These are phyloP conservation scores for Leccinum huronense DNA, from an alignment of 1,284 basidiomycete genomes.

Conservation along the genomic window DNA sequence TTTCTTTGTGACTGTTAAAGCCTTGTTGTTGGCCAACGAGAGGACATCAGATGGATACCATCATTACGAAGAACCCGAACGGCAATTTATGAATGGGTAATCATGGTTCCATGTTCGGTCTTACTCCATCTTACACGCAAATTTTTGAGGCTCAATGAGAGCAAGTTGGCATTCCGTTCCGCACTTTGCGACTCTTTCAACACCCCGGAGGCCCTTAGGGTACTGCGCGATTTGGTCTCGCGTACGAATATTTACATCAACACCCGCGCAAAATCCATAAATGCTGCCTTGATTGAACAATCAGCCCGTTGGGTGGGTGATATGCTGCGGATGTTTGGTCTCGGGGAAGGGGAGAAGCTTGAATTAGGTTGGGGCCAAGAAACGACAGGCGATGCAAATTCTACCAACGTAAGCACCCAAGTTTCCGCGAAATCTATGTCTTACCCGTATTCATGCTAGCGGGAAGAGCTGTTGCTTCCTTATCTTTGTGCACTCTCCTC, in stretches of 20 bases:
- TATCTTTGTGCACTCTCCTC: slow-evolving; percentile 84
- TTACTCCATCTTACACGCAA: slow-evolving; percentile 15
- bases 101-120: slow-evolving; percentile 22
- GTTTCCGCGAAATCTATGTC: slow-evolving; percentile 8
- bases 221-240: slow-evolving; percentile 83
- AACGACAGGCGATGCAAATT: slow-evolving; percentile 40
- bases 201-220: slow-evolving; percentile 80
- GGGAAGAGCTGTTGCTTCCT: slow-evolving; percentile 86
- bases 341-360: slow-evolving; percentile 74
- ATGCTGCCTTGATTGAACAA: slow-evolving; percentile 70
- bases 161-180: slow-evolving; percentile 80
- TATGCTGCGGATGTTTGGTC: slow-evolving; percentile 94
- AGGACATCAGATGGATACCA: slow-evolving; percentile 57
- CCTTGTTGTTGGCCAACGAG: slow-evolving; percentile 59
- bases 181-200: slow-evolving; percentile 98
- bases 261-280: slow-evolving; percentile 55
- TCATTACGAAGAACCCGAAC: slow-evolving; percentile 64
- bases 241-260: slow-evolving; percentile 89
- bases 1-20: slow-evolving; percentile 89
- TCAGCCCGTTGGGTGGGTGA: slow-evolving; percentile 83
- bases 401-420: slow-evolving; percentile 54
- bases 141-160: slow-evolving; percentile 61
- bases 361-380: slow-evolving; percentile 76
- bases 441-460: slow-evolving; percentile 41
- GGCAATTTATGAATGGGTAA: slow-evolving; percentile 63